Conservation (phyloP, 2,329 filamentous ascomycete genomes). For the Colletotrichum sp. region DNA sequence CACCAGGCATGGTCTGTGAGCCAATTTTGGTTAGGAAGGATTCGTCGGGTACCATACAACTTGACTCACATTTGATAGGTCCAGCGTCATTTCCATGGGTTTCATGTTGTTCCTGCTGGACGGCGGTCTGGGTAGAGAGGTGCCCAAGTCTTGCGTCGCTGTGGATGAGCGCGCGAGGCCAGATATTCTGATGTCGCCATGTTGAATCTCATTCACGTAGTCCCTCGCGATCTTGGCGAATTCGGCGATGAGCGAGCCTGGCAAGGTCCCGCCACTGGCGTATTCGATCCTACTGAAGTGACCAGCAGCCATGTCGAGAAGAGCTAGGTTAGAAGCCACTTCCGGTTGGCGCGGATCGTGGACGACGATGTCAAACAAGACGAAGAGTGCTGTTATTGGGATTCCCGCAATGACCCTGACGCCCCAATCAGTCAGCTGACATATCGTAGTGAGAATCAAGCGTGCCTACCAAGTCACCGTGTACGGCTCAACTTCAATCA, state of each 20-base stretch:
- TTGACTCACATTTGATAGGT: not conserved
- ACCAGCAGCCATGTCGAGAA: slow-evolving; percentile 44
- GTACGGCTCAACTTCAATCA: slow-evolving; percentile 33
- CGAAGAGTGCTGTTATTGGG: slow-evolving; percentile 41
- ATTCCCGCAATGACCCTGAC: slow-evolving; percentile 38
- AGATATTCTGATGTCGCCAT: not conserved
- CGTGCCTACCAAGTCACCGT: slow-evolving; percentile 29
- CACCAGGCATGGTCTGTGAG: not conserved
- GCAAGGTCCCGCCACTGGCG: slow-evolving; percentile 38
- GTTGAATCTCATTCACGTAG: slow-evolving; percentile 34
- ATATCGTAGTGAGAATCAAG: not conserved
- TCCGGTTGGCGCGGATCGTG: slow-evolving; percentile 39
- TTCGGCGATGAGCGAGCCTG: slow-evolving; percentile 39
- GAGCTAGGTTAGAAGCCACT: slow-evolving; percentile 37
- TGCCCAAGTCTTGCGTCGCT: not conserved
- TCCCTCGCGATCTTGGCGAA: slow-evolving; percentile 47
- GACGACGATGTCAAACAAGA: slow-evolving; percentile 46
- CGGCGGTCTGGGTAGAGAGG: not conserved
- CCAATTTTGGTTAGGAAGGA: not conserved
- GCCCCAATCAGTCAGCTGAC: not conserved
- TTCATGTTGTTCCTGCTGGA: not conserved
- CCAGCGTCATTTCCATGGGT: not conserved
- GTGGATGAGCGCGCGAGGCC: not conserved
- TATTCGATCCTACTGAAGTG: slow-evolving; percentile 48
- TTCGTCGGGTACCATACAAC: not conserved